A percentile compares a stretch with the other conserved stretches of the same genome.
Conservation (phyloP, 1,284 basidiomycete genomes). For the Ganoderma lucidum region DNA sequence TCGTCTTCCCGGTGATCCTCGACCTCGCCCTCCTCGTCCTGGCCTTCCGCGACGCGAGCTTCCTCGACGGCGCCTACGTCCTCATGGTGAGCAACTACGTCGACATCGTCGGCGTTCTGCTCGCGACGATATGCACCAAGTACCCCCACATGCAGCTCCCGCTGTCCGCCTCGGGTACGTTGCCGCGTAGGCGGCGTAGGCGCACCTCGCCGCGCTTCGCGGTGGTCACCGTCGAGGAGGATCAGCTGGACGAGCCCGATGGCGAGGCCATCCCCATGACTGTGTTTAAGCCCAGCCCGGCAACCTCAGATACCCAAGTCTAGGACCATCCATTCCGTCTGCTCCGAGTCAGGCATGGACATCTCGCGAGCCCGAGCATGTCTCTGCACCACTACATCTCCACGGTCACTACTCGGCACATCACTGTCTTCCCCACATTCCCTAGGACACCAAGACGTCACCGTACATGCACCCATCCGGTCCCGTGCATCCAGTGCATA, state of each 20-base stretch:
- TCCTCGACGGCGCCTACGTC: constrained; percentile 27
- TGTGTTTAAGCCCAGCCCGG: background rate
- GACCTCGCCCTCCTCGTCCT: constrained; percentile 36
- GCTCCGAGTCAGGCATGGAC: background rate
- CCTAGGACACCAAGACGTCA: background rate
- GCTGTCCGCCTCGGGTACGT: background rate
- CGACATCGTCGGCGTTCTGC: constrained; percentile 31
- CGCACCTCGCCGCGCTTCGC: constrained; percentile 2
- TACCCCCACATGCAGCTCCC: background rate
- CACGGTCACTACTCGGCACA: background rate
- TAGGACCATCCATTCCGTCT: background rate
- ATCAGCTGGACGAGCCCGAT: background rate
- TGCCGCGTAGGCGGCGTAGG: background rate
- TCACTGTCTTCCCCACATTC: background rate
- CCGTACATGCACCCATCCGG: no score
- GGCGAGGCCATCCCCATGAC: background rate
- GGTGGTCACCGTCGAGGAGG: background rate
- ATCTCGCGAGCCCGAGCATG: constrained; percentile 8
- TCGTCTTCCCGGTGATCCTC: constrained; percentile 42
- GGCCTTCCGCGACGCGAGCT: constrained; percentile 17
- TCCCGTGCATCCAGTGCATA: background rate
- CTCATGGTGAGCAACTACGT: constrained; percentile 27
- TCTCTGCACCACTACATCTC: background rate
- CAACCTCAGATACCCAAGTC: background rate
- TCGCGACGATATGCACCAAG: constrained; percentile 34